Conservation (phyloP, 176 grass and related monocot species). For the bread wheat (Triticum aestivum) region DNA sequence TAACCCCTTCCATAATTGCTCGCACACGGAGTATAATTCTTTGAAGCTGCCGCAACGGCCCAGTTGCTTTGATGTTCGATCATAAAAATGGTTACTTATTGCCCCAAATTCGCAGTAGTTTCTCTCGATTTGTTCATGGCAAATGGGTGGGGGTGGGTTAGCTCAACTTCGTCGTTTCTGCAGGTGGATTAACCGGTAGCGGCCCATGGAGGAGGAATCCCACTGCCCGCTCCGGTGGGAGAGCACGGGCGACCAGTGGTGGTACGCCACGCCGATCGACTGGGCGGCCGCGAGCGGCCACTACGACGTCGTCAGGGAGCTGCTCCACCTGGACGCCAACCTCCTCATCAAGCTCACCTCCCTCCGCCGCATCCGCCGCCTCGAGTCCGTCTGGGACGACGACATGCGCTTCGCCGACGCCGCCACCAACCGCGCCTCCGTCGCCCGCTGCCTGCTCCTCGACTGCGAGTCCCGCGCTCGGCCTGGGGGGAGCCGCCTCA, state of each 20-base stretch:
- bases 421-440: slow-evolving; percentile 57
- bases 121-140: neutral
- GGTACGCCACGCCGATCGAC: slow-evolving; percentile 93
- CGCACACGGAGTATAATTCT: neutral
- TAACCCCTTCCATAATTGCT: neutral
- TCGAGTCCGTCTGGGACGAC: slow-evolving; percentile 92
- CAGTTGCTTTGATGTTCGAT: neutral
- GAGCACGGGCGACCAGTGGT: slow-evolving; percentile 98
- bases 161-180: neutral
- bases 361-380: slow-evolving; percentile 82
- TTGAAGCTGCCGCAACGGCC: neutral
- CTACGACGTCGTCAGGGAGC: slow-evolving; percentile 89
- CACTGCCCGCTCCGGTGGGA: slow-evolving; percentile 90
- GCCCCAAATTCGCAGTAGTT: neutral
- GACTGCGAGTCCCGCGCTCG: slow-evolving; percentile 53
- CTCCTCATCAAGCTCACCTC: slow-evolving; percentile 95
- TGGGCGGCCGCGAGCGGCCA: slow-evolving; percentile 85
- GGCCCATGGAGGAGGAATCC: slow-evolving; percentile 13
- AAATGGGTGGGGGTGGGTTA: neutral
- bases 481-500: slow-evolving; percentile 30
- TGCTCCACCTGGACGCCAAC: slow-evolving; percentile 80
- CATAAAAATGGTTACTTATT: neutral
- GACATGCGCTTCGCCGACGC: slow-evolving; percentile 52
- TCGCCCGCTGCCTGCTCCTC: slow-evolving; percentile 55
- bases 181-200: neutral